Evolutionary conservation across 345 rosid species (phyloP).

Genomic region (Carallia pectinifolia): DNA sequence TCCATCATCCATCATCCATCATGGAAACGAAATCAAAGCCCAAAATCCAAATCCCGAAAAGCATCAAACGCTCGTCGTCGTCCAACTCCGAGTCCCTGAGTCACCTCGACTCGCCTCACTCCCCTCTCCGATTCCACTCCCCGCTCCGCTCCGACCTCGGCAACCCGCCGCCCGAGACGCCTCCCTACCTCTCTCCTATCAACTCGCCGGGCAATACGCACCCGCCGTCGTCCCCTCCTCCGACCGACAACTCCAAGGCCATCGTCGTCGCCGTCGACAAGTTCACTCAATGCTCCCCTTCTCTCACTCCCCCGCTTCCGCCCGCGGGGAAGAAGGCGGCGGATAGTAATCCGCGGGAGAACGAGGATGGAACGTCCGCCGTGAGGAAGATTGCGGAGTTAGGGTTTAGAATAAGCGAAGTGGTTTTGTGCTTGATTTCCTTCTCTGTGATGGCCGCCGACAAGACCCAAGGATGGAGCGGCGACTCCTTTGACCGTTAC

Average conservation of each 20-base stretch:
- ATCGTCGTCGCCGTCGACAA: slow-evolving; percentile 49
- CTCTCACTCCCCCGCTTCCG: slow-evolving; percentile 30
- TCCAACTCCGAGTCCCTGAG: slow-evolving; percentile 50
- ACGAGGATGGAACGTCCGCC: slow-evolving; percentile 27
- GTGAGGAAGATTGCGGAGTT: slow-evolving; percentile 43
- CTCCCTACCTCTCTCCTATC: slow-evolving; percentile 57
- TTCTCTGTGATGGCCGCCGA: slow-evolving; percentile 96
- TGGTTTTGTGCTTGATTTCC: slow-evolving; percentile 74
- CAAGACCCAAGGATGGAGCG: slow-evolving; percentile 96
- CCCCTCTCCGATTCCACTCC: slow-evolving; percentile 68
- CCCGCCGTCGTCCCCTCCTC: slow-evolving; percentile 12
- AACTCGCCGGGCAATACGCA: slow-evolving; percentile 43
- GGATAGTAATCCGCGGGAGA: slow-evolving; percentile 21
- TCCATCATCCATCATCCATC: no score
- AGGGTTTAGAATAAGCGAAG: slow-evolving; percentile 64
- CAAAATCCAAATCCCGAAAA: slow-evolving; percentile 14
- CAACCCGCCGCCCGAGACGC: slow-evolving; percentile 40
- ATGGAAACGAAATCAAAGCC: slow-evolving; percentile 15
- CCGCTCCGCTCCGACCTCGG: slow-evolving; percentile 67
- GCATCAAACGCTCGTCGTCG: slow-evolving; percentile 62
- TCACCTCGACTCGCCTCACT: slow-evolving; percentile 54
- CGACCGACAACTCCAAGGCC: slow-evolving; percentile 41
- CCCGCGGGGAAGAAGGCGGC: slow-evolving; percentile 10
- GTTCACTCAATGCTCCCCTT: slow-evolving; percentile 46
- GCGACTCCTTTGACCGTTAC: slow-evolving; percentile 94